Evolutionary conservation across 73 alveolate genomes (phyloP), one percentile per base, ranked within the genome.

Genomic region (Paramecium biaurelia): DNA sequence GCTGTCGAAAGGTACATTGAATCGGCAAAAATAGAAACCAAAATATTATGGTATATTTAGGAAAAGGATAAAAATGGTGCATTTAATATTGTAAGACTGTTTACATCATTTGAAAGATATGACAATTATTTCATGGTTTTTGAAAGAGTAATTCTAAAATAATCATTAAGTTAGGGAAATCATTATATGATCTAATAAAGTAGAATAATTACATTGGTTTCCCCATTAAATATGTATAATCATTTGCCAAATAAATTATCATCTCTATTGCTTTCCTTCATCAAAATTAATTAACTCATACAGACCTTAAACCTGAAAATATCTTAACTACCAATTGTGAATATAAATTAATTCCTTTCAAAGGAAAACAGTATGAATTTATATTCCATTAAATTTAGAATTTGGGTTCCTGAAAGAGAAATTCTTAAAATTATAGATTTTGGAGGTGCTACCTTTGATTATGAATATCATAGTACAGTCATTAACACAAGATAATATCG

Each of bases 221-320:
- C 53, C 84, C 84, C 0, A 86, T 86, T 28, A 49, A 76, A n/a
- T 47, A 63, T 59, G 93, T 86, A 2, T 53, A 86, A 86, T 57
- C 87, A 10, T 86, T 63, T 59, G 70, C 76, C 76, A 86, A 67
- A 67, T 59, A 86, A 32, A 58, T 86, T 7, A 35, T 86, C 24
- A 57, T 42, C 24, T 35, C 88, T 67, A 89, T 86, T 7, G 93
- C 88, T 12, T 86, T 86, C 28, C 87, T 86, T 26, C 93, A 86
- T 24, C 32, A 74, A 21, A 57, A 57, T 20, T 92, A 93, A 24
- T 82, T 98, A 15, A 98, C 99, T 47, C 99, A 98, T 93, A 97
- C 99, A 37, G 99, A 98, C 92, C 89, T 98, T 56, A 98, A 98
- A 92, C 99, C 99, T 24, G 99, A 98, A 95, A 98, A 98, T 89